Percentiles rank a stretch among this genome's conserved stretches.
phyloP scores from a whole-genome alignment of 345 rosid genomes.

The Moricandia moricandioides region DNA sequence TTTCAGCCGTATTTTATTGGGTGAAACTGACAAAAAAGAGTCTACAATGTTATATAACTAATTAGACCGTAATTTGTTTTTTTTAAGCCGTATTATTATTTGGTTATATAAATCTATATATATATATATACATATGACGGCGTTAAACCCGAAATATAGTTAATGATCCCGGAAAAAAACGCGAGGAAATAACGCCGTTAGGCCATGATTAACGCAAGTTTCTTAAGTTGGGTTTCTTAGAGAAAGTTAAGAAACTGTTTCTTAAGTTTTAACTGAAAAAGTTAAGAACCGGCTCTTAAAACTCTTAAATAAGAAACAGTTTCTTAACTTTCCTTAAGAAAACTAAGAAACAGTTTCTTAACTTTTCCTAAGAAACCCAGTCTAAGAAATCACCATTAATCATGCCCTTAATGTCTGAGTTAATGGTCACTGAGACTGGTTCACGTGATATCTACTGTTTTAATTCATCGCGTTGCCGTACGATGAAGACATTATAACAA shows the following conservation, averaged over 20 bases:
- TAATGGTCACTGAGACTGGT: conserved; percentile 11
- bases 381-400: too few relatives aligned
- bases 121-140: background rate
- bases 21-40: background rate
- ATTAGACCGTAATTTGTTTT: background rate
- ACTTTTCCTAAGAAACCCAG: too few relatives aligned
- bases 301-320: too few relatives aligned
- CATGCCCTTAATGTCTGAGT: conserved; percentile 5
- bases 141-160: background rate
- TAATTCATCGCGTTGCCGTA: conserved; percentile 21
- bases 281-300: too few relatives aligned
- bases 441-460: conserved; percentile 33
- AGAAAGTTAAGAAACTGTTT: too few relatives aligned
- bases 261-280: too few relatives aligned
- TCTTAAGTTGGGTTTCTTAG: too few relatives aligned
- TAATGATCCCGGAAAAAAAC: background rate
- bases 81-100: background rate
- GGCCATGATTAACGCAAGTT: too few relatives aligned
- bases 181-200: conserved; percentile 13
- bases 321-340: too few relatives aligned
- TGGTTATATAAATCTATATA: background rate
- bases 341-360: too few relatives aligned
- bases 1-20: background rate
- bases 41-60: background rate
- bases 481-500: conserved; percentile 30